Evolutionary conservation across 306 rosid species (phyloP).

Genomic region (Amphicarpaea edgeworthii): DNA sequence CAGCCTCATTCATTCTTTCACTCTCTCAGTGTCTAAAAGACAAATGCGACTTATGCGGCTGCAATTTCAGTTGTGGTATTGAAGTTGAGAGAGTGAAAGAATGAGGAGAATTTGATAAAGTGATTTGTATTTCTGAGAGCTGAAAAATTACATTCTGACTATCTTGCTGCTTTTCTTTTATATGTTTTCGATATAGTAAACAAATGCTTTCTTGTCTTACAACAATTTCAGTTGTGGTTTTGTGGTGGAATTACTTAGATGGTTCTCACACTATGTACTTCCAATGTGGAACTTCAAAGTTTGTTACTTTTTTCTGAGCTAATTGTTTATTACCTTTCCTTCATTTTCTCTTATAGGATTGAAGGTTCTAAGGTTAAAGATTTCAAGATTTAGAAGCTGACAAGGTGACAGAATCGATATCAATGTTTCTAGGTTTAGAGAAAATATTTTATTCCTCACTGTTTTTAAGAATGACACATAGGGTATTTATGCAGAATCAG

Average conservation of each 20-base stretch:
- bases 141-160: too few species aligned
- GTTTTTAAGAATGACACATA: too few species aligned
- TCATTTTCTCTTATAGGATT: constrained; percentile 8
- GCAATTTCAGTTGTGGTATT: too few species aligned
- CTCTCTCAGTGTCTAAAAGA: too few species aligned
- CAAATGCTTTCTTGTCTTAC: not conserved
- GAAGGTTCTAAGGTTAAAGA: too few species aligned
- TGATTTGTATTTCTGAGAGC: too few species aligned
- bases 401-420: not conserved
- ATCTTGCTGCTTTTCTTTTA: too few species aligned
- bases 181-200: not conserved
- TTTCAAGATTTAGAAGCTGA: not conserved
- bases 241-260: not conserved
- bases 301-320: constrained; percentile 3
- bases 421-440: not conserved
- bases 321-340: constrained; percentile 1
- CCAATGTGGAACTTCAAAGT: constrained; percentile 15
- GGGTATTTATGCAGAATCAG: not conserved
- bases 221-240: too few species aligned
- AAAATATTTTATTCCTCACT: not conserved
- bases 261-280: not conserved
- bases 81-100: too few species aligned
- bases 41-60: too few species aligned
- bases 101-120: too few species aligned
- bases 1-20: too few species aligned